These are phyloP conservation scores for Takakia lepidozioides DNA, from an alignment of 225 moss, liverwort and hornwort species.

Conservation along the genomic window DNA sequence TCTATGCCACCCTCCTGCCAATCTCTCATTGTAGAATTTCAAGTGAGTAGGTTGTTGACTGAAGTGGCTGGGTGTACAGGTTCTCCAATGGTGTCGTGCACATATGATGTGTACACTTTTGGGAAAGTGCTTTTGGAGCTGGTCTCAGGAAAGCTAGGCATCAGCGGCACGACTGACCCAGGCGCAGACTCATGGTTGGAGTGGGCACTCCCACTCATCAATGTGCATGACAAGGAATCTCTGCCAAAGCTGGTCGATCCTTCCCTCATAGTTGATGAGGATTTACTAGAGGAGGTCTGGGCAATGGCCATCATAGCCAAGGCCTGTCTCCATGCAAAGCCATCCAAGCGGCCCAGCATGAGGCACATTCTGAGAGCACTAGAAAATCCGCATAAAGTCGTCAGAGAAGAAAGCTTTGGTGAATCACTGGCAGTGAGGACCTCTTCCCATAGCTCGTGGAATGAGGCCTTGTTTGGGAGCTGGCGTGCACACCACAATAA, in stretches of 20 bases:
- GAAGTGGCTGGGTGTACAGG: slow-evolving; percentile 22
- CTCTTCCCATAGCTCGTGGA: slow-evolving; percentile 84
- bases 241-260: slow-evolving; percentile 75
- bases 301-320: slow-evolving; percentile 96
- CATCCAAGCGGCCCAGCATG: slow-evolving; percentile 92
- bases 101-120: slow-evolving; percentile 90
- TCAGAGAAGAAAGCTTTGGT: slow-evolving; percentile 84
- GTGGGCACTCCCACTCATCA: slow-evolving; percentile 89
- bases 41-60: background rate
- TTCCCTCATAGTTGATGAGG: slow-evolving; percentile 89
- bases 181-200: slow-evolving; percentile 83
- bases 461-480: slow-evolving; percentile 78
- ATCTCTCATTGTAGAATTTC: no score
- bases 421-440: slow-evolving; percentile 57
- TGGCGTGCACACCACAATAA: slow-evolving; percentile 51
- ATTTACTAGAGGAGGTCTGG: slow-evolving; percentile 94
- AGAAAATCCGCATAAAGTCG: slow-evolving; percentile 88
- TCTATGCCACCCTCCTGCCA: no score
- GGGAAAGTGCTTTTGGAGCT: slow-evolving; percentile 92
- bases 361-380: slow-evolving; percentile 88
- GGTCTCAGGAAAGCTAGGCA: slow-evolving; percentile 89
- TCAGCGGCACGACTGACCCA: slow-evolving; percentile 77
- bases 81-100: slow-evolving; percentile 50
- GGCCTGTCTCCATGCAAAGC: slow-evolving; percentile 75
- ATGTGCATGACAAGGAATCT: slow-evolving; percentile 81